Conservation (phyloP, 768 basidiomycete species). For the Sistotremastrum niveocremeum region DNA sequence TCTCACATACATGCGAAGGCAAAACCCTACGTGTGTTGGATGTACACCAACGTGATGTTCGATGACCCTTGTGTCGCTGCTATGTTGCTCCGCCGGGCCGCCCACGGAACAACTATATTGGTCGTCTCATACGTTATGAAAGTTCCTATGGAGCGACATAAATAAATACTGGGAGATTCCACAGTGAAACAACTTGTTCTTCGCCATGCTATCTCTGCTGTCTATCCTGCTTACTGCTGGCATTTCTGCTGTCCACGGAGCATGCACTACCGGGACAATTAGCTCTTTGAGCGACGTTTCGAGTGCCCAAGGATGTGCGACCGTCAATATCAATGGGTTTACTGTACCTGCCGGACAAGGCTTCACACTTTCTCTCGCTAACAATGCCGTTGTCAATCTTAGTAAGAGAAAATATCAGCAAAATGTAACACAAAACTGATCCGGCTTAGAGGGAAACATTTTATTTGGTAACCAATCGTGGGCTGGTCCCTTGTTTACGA, state of each 20-base stretch:
- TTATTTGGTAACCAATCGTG: slow-evolving; percentile 38
- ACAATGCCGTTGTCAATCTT: slow-evolving; percentile 44
- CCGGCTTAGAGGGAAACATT: slow-evolving; percentile 39
- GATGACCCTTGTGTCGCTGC: too few relatives aligned
- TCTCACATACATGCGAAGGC: too few relatives aligned
- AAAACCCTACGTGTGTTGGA: too few relatives aligned
- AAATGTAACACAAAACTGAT: background rate
- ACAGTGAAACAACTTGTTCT: slow-evolving; percentile 1
- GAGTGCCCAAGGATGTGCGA: slow-evolving; percentile 39
- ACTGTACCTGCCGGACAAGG: slow-evolving; percentile 42
- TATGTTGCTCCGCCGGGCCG: too few relatives aligned
- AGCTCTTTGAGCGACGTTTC: slow-evolving; percentile 36
- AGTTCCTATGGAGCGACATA: too few relatives aligned
- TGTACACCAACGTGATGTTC: too few relatives aligned
- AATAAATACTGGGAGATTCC: background rate
- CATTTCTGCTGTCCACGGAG: slow-evolving; percentile 1
- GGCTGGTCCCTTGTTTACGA: slow-evolving; percentile 39
- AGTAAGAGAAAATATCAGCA: slow-evolving; percentile 22
- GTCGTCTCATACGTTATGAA: too few relatives aligned
- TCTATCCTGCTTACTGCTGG: slow-evolving; percentile 3
- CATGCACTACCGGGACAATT: slow-evolving; percentile 33
- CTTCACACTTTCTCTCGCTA: slow-evolving; percentile 30
- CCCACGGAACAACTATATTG: too few relatives aligned
- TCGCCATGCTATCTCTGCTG: slow-evolving; percentile 1
- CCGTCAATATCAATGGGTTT: slow-evolving; percentile 42